Evolutionary conservation across 2,329 filamentous ascomycete genomes (phyloP).

Genomic region (Mariannaea elegans): DNA sequence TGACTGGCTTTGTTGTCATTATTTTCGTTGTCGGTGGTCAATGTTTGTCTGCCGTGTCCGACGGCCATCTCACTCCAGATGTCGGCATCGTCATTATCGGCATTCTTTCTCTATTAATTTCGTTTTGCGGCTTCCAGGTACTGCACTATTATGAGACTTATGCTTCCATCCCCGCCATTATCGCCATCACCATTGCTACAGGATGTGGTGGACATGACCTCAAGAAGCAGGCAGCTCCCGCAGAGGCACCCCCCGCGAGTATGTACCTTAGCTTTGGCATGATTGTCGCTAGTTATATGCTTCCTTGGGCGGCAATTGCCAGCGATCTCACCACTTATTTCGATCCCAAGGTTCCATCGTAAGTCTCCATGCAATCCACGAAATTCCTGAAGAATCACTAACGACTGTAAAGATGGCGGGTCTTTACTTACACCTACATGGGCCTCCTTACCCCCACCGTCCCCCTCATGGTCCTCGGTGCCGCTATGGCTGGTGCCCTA

Average conservation of each 20-base stretch:
- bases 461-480: slow-evolving; percentile 69
- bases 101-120: slow-evolving; percentile 65
- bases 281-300: slow-evolving; percentile 70
- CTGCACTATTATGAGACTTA: slow-evolving; percentile 67
- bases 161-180: slow-evolving; percentile 64
- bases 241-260: slow-evolving; percentile 52
- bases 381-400: background rate
- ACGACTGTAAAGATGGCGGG: slow-evolving; percentile 43
- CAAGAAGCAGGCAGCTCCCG: slow-evolving; percentile 54
- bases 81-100: slow-evolving; percentile 70
- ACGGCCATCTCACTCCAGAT: slow-evolving; percentile 57
- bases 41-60: slow-evolving; percentile 63
- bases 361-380: slow-evolving; percentile 28
- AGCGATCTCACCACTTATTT: slow-evolving; percentile 71
- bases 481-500: slow-evolving; percentile 70
- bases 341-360: slow-evolving; percentile 62
- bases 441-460: slow-evolving; percentile 65
- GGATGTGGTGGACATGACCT: slow-evolving; percentile 63
- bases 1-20: slow-evolving; percentile 71
- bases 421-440: slow-evolving; percentile 65
- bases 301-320: slow-evolving; percentile 67
- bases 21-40: slow-evolving; percentile 69
- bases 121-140: slow-evolving; percentile 67
- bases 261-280: slow-evolving; percentile 65
- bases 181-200: slow-evolving; percentile 63